Evolutionary conservation across 2,329 filamentous ascomycete species (phyloP).

Genomic region (Scopulariopsis brevicaulis): DNA sequence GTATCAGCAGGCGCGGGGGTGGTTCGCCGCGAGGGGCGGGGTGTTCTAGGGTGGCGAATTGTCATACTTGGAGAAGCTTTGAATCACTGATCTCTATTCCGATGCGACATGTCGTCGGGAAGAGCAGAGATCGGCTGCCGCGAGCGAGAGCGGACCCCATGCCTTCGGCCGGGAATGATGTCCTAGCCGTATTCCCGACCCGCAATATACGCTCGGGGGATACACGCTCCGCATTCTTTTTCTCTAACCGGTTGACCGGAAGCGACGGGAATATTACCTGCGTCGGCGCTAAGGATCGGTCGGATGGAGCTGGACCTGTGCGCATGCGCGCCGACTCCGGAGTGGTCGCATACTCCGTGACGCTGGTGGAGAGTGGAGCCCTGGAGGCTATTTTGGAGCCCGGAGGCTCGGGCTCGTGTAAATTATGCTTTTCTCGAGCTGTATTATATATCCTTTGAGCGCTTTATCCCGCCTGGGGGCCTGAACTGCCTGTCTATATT

Average conservation of each 20-base stretch:
- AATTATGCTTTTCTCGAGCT: not conserved
- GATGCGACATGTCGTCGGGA: too few species aligned
- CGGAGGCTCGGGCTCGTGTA: too few species aligned
- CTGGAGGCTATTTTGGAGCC: too few species aligned
- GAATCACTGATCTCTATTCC: too few species aligned
- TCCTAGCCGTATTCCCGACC: not conserved
- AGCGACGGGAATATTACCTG: not conserved
- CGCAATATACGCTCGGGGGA: not conserved
- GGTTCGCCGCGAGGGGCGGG: slow-evolving; percentile 6
- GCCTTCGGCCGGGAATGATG: too few species aligned
- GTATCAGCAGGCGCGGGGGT: slow-evolving; percentile 6
- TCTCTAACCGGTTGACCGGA: not conserved
- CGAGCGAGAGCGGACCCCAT: too few species aligned
- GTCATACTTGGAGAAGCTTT: too few species aligned
- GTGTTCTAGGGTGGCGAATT: not conserved
- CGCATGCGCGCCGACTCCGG: too few species aligned
- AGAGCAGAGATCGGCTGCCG: too few species aligned
- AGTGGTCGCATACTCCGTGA: too few species aligned
- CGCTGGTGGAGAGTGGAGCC: too few species aligned
- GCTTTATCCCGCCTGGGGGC: not conserved
- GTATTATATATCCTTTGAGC: not conserved
- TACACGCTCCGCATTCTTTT: not conserved
- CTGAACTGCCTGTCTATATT: not conserved
- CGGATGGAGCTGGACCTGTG: not conserved
- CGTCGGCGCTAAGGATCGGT: not conserved